Evolutionary conservation across 345 rosid genomes (phyloP).

Genomic region (Citrus unshiu): DNA sequence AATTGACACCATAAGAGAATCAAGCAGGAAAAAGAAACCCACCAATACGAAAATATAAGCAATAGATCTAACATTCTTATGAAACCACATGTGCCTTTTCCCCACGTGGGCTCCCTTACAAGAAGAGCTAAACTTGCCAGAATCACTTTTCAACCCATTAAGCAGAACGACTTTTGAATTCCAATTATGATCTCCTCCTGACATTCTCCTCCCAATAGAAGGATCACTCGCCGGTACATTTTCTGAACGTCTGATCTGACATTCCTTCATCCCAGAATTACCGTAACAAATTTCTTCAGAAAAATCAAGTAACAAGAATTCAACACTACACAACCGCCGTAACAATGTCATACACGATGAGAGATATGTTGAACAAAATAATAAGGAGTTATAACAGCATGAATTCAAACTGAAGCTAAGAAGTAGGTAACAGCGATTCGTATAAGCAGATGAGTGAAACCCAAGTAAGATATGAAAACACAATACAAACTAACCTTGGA

Average conservation of each 20-base stretch:
- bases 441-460: slow-evolving; percentile 41
- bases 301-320: not conserved
- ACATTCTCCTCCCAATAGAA: slow-evolving; percentile 48
- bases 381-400: slow-evolving; percentile 19
- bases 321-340: not conserved
- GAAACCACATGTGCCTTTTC: slow-evolving; percentile 58
- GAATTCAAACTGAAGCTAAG: slow-evolving; percentile 50
- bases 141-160: slow-evolving; percentile 47
- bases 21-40: slow-evolving; percentile 55
- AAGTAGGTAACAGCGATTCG: slow-evolving; percentile 38
- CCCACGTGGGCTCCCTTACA: slow-evolving; percentile 44
- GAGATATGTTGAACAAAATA: slow-evolving; percentile 11
- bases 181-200: slow-evolving; percentile 44
- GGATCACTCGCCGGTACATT: slow-evolving; percentile 44
- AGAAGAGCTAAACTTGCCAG: slow-evolving; percentile 39
- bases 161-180: slow-evolving; percentile 31
- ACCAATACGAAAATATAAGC: slow-evolving; percentile 41
- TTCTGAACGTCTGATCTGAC: slow-evolving; percentile 38
- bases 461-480: slow-evolving; percentile 45
- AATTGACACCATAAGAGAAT: slow-evolving; percentile 60
- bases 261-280: slow-evolving; percentile 47
- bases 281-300: slow-evolving; percentile 31
- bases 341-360: not conserved
- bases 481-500: slow-evolving; percentile 35
- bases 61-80: slow-evolving; percentile 40